These are phyloP conservation scores for Saposhnikovia divaricata DNA, from an alignment of 129 eudicot genomes.

Conservation along the genomic window DNA sequence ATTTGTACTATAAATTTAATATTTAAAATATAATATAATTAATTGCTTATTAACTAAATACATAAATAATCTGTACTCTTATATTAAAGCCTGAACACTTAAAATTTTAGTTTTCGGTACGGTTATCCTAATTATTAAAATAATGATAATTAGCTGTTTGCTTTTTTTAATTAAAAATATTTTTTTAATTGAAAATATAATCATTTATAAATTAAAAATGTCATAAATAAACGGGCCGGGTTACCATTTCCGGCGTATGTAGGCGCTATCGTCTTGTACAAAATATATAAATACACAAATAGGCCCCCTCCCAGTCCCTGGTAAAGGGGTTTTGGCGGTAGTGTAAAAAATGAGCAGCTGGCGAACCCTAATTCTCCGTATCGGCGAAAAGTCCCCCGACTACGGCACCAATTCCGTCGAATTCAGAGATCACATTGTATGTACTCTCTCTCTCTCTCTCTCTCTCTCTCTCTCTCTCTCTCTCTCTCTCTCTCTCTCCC, in stretches of 20 bases:
- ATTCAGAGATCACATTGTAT: slow-evolving; percentile 80
- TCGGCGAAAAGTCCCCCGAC: slow-evolving; percentile 85
- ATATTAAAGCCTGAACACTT: too few species aligned
- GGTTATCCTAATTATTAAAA: too few species aligned
- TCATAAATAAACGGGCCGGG: neutral
- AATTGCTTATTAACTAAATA: too few species aligned
- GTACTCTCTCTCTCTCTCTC: slow-evolving; percentile 2
- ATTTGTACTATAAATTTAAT: too few species aligned
- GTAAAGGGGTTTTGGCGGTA: neutral
- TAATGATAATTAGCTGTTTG: too few species aligned
- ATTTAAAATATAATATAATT: too few species aligned
- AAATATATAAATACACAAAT: neutral
- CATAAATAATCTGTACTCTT: too few species aligned
- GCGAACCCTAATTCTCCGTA: slow-evolving; percentile 61
- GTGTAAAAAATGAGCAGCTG: slow-evolving; percentile 63
- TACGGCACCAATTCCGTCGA: slow-evolving; percentile 57
- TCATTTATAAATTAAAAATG: too few species aligned
- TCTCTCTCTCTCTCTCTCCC: neutral
- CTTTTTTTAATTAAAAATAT: too few species aligned
- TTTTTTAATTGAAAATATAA: too few species aligned
- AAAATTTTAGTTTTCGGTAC: too few species aligned
- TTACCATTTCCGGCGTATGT: neutral
- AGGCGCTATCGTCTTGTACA: neutral
- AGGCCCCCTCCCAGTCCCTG: too few species aligned
- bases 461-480: neutral